Base-by-base conservation (phyloP, 345 rosid genomes). In the Ceriops zippeliana region DNA sequence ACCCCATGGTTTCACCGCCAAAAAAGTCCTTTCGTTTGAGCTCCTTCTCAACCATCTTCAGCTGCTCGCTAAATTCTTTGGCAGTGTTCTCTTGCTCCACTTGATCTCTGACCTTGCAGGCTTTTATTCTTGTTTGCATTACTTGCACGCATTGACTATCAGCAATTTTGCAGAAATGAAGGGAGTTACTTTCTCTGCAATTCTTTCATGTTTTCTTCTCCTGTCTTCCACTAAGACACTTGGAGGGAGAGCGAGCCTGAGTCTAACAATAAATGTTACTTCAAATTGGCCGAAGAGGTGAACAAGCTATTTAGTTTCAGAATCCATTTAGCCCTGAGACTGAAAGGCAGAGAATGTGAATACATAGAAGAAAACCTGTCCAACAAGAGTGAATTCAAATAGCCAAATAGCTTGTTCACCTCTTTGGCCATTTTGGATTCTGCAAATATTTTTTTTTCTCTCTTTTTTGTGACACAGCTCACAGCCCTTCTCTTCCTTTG, bases 1-100 rank as follows among this genome's bases (percentile, higher is more conserved):
- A 60, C 13, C 72, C 72, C 19, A 69, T 58, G 0, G 64, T 59
- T 8, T 69, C 72, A 0, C 72, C 65, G 59, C 58, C 72, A 22
- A 59, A 69, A 15, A 27, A 31, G 16, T 69, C 59, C 30, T 60
- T 46, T 24, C 58, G 66, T 10, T 19, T 49, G 19, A 69, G 17
- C 19, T 61, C 73, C 37, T 52, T 37, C 27, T 70, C 73, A 17
- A 61, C 34, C 6, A n/a, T 3, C 57, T 26, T 46, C 5, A 68
- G 9, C n/a, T 58, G 72, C 64, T 58, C 26, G 49, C 28, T 19
- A 61, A 47, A 26, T 47, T 47, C 65, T 51, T 68, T 28, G 30
- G 9, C 9, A 16, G 28, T 20, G 19, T 68, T 24, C 47, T 28
- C 30, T 68, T 27, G 8, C 22, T 68, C 72, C 56, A 28, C 54